phyloP scores from a whole-genome alignment of 139 green algal genomes.

The Chlorella vulgaris region DNA sequence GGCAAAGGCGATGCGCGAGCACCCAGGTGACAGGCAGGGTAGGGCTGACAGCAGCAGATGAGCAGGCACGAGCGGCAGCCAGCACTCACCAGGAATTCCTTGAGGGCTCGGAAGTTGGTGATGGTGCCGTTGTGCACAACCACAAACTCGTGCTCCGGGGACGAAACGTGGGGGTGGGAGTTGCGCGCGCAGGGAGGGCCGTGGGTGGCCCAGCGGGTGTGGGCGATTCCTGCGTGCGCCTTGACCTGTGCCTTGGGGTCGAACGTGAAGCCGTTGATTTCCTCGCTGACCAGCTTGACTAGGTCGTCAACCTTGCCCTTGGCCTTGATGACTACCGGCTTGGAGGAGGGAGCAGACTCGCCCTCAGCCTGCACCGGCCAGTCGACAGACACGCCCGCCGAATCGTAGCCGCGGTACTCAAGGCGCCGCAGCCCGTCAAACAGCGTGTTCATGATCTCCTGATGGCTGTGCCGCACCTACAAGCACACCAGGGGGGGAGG shows the following conservation, averaged over 20 bases:
- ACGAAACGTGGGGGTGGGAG: slow-evolving; percentile 89
- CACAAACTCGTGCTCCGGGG: slow-evolving; percentile 83
- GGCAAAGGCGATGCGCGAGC: too few species aligned
- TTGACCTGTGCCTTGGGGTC: slow-evolving; percentile 55
- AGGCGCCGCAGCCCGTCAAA: slow-evolving; percentile 90
- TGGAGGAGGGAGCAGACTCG: slow-evolving; percentile 18
- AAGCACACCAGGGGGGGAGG: not conserved
- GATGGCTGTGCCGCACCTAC: slow-evolving; percentile 61
- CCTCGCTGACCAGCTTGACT: slow-evolving; percentile 57
- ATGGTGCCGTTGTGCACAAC: slow-evolving; percentile 99
- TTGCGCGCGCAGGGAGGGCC: slow-evolving; percentile 85
- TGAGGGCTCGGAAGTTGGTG: slow-evolving; percentile 96
- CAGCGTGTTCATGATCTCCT: slow-evolving; percentile 85
- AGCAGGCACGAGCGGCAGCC: too few species aligned
- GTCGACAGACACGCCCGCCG: slow-evolving; percentile 91
- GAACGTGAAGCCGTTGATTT: slow-evolving; percentile 41
- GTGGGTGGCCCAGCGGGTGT: slow-evolving; percentile 99
- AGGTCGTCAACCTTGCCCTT: slow-evolving; percentile 93
- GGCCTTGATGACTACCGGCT: slow-evolving; percentile 80
- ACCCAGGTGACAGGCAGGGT: not conserved
- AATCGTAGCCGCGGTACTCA: slow-evolving; percentile 99
- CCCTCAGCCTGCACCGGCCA: slow-evolving; percentile 25
- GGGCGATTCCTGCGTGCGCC: slow-evolving; percentile 87
- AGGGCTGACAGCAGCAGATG: not conserved
- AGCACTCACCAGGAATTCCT: slow-evolving; percentile 82